These are phyloP conservation scores for Colletotrichum cuscutae DNA, from an alignment of 2,329 filamentous ascomycete genomes.

Conservation along the genomic window DNA sequence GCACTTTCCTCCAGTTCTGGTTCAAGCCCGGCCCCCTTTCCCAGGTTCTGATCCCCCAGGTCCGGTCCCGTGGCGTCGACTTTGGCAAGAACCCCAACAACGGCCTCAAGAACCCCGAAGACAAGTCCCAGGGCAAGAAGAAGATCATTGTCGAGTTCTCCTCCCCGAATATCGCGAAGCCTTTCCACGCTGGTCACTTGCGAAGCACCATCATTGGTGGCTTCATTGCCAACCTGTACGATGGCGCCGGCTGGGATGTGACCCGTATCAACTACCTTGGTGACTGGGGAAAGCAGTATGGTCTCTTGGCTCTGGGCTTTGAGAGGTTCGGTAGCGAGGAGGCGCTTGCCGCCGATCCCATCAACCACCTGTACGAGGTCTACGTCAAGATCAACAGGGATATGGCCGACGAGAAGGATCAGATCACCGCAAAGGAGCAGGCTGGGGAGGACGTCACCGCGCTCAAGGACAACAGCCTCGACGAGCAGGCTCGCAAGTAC, in stretches of 20 bases:
- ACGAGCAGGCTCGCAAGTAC: constrained; percentile 79
- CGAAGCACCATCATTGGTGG: constrained; percentile 84
- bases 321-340: constrained; percentile 80
- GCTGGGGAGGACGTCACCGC: constrained; percentile 60
- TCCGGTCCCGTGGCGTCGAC: constrained; percentile 68
- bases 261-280: constrained; percentile 81
- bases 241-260: constrained; percentile 78
- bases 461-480: constrained; percentile 67
- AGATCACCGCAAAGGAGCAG: constrained; percentile 67
- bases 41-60: constrained; percentile 74
- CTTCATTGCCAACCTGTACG: constrained; percentile 78
- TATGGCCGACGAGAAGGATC: constrained; percentile 73
- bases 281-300: constrained; percentile 85
- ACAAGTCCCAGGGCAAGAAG: constrained; percentile 71
- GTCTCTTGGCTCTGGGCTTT: constrained; percentile 78
- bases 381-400: constrained; percentile 83
- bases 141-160: constrained; percentile 83
- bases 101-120: constrained; percentile 69
- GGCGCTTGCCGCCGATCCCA: constrained; percentile 76
- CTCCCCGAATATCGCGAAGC: constrained; percentile 88
- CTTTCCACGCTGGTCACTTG: constrained; percentile 82
- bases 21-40: constrained; percentile 77
- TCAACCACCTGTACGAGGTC: constrained; percentile 84
- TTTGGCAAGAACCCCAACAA: constrained; percentile 74
- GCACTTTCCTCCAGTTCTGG: constrained; percentile 82